phyloP scores from a whole-genome alignment of 2,329 filamentous ascomycete species.

The Aspergillus sp. region DNA sequence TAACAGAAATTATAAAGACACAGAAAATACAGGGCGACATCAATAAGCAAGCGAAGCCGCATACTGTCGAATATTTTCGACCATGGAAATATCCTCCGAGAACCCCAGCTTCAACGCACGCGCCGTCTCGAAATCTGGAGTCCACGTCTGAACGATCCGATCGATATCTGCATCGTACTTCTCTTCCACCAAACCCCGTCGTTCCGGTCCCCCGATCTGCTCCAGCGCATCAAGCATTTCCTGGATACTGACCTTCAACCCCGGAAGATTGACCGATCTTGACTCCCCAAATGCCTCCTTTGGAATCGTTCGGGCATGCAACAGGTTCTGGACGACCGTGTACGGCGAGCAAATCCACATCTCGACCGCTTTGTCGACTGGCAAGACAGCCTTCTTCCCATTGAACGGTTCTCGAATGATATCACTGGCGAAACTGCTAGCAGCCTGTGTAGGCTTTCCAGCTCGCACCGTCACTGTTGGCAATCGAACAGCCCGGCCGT shows the following conservation, averaged over 20 bases:
- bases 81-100: conserved; percentile 34
- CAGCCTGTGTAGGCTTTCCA: conserved; percentile 46
- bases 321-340: conserved; percentile 49
- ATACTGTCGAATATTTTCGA: conserved; percentile 36
- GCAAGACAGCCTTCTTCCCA: conserved; percentile 45
- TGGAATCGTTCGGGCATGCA: conserved; percentile 46
- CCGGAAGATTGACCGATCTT: conserved; percentile 49
- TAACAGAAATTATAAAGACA: no score
- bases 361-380: conserved; percentile 46
- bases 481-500: conserved; percentile 41
- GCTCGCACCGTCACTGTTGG: conserved; percentile 48
- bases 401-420: conserved; percentile 50
- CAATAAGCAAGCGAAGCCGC: conserved; percentile 21
- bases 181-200: conserved; percentile 48
- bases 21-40: no score
- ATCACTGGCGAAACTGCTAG: conserved; percentile 47
- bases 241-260: conserved; percentile 51
- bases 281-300: conserved; percentile 48
- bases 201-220: conserved; percentile 50
- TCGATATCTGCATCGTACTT: conserved; percentile 50
- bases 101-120: conserved; percentile 48
- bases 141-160: conserved; percentile 55
- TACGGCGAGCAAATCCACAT: conserved; percentile 54
- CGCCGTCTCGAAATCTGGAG: conserved; percentile 49
- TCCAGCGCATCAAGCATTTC: conserved; percentile 55